Evolutionary conservation across 148 eudicot species (phyloP).

Genomic region (Vaccinium macrocarpon): DNA sequence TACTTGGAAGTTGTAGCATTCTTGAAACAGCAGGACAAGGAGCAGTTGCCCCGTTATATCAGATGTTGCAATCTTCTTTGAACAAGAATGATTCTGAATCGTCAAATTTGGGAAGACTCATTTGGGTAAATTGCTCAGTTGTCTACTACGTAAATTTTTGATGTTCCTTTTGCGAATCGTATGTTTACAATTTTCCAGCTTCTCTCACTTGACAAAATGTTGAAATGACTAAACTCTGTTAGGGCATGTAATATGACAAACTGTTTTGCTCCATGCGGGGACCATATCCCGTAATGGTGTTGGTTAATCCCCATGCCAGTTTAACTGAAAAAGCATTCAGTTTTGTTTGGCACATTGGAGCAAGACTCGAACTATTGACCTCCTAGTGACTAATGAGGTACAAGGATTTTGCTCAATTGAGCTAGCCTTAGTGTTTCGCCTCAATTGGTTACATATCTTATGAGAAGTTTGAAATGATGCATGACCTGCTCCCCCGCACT

Average conservation of each 20-base stretch:
- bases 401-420: neutral
- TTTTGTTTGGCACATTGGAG: neutral
- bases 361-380: neutral
- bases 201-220: conserved; percentile 4
- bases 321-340: neutral
- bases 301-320: neutral
- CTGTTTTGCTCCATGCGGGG: neutral
- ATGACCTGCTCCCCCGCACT: neutral
- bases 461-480: neutral
- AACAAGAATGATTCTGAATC: conserved; percentile 35
- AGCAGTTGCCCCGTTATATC: conserved; percentile 74
- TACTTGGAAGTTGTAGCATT: conserved; percentile 80
- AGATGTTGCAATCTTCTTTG: conserved; percentile 67
- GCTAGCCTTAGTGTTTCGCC: neutral
- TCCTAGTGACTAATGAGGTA: neutral
- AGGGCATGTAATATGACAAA: neutral
- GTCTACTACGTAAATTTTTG: neutral
- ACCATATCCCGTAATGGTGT: neutral
- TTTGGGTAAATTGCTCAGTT: conserved; percentile 66
- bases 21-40: conserved; percentile 98
- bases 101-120: conserved; percentile 47
- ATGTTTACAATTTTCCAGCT: neutral
- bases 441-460: neutral
- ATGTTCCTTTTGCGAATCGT: neutral
- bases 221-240: neutral